phyloP scores from a whole-genome alignment of 345 rosid species.

The Aethionema arabicum region DNA sequence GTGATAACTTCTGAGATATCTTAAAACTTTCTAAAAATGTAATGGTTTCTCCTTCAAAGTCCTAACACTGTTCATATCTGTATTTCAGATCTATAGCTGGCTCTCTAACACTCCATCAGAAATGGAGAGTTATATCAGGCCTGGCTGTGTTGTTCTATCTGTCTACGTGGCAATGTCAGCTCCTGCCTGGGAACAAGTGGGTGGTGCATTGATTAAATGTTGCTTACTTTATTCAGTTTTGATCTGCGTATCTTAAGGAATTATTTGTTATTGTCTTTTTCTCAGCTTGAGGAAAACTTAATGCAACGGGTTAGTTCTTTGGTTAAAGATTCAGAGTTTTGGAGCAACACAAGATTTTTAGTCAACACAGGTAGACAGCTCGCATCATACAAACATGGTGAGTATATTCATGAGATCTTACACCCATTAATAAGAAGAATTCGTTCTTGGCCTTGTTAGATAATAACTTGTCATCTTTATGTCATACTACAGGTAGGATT shows the following conservation, averaged over 20 bases:
- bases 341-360: constrained; percentile 76
- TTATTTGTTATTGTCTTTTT: constrained; percentile 4
- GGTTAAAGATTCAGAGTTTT: constrained; percentile 62
- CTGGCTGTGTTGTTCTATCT: constrained; percentile 82
- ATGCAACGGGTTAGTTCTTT: constrained; percentile 45
- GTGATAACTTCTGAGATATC: constrained; percentile 32
- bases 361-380: constrained; percentile 61
- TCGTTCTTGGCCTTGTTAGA: constrained; percentile 1
- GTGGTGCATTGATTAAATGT: constrained; percentile 31
- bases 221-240: neutral
- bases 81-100: constrained; percentile 76
- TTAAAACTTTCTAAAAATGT: neutral
- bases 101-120: constrained; percentile 84
- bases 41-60: neutral
- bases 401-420: constrained; percentile 22
- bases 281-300: constrained; percentile 69
- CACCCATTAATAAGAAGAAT: neutral
- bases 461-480: constrained; percentile 10
- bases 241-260: constrained; percentile 37
- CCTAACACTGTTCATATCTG: constrained; percentile 11
- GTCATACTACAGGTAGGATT: constrained; percentile 55
- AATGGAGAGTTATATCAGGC: constrained; percentile 95
- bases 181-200: constrained; percentile 69
- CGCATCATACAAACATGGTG: constrained; percentile 68
- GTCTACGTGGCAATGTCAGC: constrained; percentile 72